These are phyloP conservation scores for Calocybe indica DNA, from an alignment of 768 basidiomycete genomes.

Conservation along the genomic window DNA sequence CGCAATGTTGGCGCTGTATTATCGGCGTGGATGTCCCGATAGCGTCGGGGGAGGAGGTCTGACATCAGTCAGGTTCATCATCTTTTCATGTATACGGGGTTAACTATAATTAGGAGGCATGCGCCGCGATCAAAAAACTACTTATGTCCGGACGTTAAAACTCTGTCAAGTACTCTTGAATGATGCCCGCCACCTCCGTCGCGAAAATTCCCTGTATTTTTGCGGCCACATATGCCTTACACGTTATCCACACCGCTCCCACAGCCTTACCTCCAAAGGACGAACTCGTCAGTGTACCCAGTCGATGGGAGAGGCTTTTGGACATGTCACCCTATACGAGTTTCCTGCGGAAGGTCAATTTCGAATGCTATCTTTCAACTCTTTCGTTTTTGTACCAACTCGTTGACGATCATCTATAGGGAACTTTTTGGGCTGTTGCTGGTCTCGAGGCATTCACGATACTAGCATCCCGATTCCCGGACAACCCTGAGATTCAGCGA, in stretches of 20 bases:
- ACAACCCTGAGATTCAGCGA: slow-evolving; percentile 11
- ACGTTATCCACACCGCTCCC: slow-evolving; percentile 40
- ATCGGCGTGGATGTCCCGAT: too few relatives aligned
- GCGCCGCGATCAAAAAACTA: neutral
- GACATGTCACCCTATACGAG: too few relatives aligned
- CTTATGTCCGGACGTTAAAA: neutral
- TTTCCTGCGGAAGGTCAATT: too few relatives aligned
- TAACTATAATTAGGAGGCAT: too few relatives aligned
- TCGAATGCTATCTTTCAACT: too few relatives aligned
- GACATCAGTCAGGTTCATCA: too few relatives aligned
- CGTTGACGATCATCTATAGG: slow-evolving; percentile 13
- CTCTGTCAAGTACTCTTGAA: slow-evolving; percentile 34
- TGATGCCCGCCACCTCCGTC: slow-evolving; percentile 35
- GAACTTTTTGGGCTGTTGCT: slow-evolving; percentile 30
- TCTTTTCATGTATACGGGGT: too few relatives aligned
- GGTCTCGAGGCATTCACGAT: slow-evolving; percentile 32
- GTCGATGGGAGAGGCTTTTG: too few relatives aligned
- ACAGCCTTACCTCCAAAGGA: slow-evolving; percentile 29
- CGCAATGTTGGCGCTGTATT: too few relatives aligned
- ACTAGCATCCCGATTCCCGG: slow-evolving; percentile 21
- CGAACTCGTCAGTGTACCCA: slow-evolving; percentile 10
- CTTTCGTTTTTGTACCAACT: too few relatives aligned
- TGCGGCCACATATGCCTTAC: slow-evolving; percentile 35
- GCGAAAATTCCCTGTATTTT: slow-evolving; percentile 38
- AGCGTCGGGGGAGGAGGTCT: too few relatives aligned